Percentiles rank a stretch among this genome's conserved stretches.
Evolutionary conservation across 257 asterid species (phyloP).

Genomic region (Ajuga chamaepitys): DNA sequence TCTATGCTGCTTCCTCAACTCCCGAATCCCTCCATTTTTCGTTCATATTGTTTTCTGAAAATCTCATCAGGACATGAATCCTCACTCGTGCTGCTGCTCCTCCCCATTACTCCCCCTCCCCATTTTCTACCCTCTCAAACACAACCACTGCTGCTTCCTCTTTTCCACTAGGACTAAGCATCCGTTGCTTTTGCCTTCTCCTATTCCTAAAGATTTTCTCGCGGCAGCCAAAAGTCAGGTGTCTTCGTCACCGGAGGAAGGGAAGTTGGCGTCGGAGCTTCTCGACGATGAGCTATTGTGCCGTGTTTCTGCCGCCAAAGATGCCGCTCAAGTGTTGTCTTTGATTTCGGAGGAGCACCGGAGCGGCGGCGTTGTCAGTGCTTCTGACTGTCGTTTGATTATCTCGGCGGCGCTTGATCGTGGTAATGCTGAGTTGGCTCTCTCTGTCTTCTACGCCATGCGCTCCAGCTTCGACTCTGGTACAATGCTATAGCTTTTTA

Average conservation of each 20-base stretch:
- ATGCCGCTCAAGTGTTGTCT: slow-evolving; percentile 47
- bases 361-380: slow-evolving; percentile 41
- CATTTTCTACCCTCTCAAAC: slow-evolving; percentile 15
- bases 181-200: slow-evolving; percentile 6
- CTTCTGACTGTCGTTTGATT: slow-evolving; percentile 52
- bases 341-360: slow-evolving; percentile 38
- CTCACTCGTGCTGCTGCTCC: slow-evolving; percentile 34
- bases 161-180: slow-evolving; percentile 15
- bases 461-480: slow-evolving; percentile 69
- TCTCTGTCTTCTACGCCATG: slow-evolving; percentile 82
- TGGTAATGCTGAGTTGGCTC: slow-evolving; percentile 84
- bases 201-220: slow-evolving; percentile 8
- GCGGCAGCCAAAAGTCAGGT: slow-evolving; percentile 25
- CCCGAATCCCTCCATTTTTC: neutral
- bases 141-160: slow-evolving; percentile 26
- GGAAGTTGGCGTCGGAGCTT: slow-evolving; percentile 28
- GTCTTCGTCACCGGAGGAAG: slow-evolving; percentile 30
- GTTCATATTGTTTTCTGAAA: neutral
- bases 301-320: slow-evolving; percentile 46
- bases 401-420: slow-evolving; percentile 73
- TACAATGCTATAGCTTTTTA: slow-evolving; percentile 6
- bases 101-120: slow-evolving; percentile 29
- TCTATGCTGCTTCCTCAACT: neutral
- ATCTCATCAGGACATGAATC: slow-evolving; percentile 33
- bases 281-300: slow-evolving; percentile 42